Base-by-base conservation (phyloP, 495 filamentous ascomycete species). In the Annulohypoxylon stygium region DNA sequence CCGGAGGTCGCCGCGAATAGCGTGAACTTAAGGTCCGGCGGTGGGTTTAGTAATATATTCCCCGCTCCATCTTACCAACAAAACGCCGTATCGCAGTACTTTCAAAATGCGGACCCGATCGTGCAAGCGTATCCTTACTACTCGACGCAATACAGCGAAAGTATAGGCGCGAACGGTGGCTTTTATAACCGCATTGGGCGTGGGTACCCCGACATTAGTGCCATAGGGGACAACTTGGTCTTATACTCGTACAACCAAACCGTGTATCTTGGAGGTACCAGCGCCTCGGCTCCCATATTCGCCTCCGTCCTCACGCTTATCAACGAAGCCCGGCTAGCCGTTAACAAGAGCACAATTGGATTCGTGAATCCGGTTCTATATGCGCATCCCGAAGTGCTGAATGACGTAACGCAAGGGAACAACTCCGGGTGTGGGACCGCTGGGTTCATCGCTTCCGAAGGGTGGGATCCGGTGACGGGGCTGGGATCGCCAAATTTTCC, bases 401-500 rank as follows among this genome's bases (percentile, higher is more conserved):
- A 41, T 41, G 37, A 41, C 10, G 10, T 41, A 12, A 41, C 37
- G 37, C 37, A 12, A 12, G 48, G 48, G 48, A 26, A 53, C 23
- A 53, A 53, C n/a, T 53, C 48, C 30, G 50, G 23, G 50, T 54
- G 50, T 6, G 25, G 50, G 4, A 33, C 50, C 25, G 25, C 25
- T 5, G 50, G 23, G 18, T 30, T 33, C 12, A 54, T 54, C 23
- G 50, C 50, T 1, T 54, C 50, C 3, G 10, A 30, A 12, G 25
- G 25, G 9, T 54, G 25, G 50, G 50, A 54, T 33, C 23, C 50
- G 2, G 50, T 33, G 0, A 54, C 25, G 25, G 50, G 50, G 50
- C 9, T 33, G 50, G 50, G 50, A 7, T 33, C 50, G 10, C 50
- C 50, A 5, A n/a, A 55, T 55, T 55, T 34, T 18, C 30, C 53